These are phyloP conservation scores for Citrus australasica DNA, from an alignment of 345 rosid species.

Conservation along the genomic window DNA sequence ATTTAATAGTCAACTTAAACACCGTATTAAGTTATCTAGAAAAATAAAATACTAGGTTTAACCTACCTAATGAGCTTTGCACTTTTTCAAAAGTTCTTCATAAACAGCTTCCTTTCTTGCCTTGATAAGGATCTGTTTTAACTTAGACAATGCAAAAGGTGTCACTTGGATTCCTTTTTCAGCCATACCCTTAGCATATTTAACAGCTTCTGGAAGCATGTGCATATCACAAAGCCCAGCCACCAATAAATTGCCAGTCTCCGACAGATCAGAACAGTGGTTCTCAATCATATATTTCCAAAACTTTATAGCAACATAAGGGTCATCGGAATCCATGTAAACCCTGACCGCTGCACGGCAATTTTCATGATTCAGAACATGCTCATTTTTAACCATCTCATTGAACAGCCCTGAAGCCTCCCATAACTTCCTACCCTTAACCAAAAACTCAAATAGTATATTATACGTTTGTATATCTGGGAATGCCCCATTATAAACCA, in stretches of 20 bases:
- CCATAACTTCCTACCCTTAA: conserved; percentile 36
- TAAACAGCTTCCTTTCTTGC: conserved; percentile 31
- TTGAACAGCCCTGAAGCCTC: conserved; percentile 38
- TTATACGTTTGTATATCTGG: conserved; percentile 46
- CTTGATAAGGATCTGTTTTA: conserved; percentile 38
- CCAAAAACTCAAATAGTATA: conserved; percentile 40
- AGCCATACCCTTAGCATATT: conserved; percentile 52
- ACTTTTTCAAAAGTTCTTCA: conserved; percentile 45
- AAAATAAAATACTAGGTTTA: not conserved
- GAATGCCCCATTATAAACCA: conserved; percentile 48
- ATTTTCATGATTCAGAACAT: conserved; percentile 29
- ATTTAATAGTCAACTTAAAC: not conserved
- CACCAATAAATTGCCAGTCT: conserved; percentile 47
- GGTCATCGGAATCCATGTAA: conserved; percentile 33
- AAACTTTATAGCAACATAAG: conserved; percentile 38
- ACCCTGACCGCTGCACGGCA: conserved; percentile 38
- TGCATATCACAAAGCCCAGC: conserved; percentile 39
- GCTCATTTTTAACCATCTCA: conserved; percentile 58
- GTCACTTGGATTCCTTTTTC: conserved; percentile 47
- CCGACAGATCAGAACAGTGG: conserved; percentile 41
- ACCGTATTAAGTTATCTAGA: not conserved
- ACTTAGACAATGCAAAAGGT: conserved; percentile 36
- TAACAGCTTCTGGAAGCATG: conserved; percentile 59
- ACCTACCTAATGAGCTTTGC: conserved; percentile 26
- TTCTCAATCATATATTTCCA: conserved; percentile 56